Conservation (phyloP, 257 asterid species). For the Lycium ferocissimum region DNA sequence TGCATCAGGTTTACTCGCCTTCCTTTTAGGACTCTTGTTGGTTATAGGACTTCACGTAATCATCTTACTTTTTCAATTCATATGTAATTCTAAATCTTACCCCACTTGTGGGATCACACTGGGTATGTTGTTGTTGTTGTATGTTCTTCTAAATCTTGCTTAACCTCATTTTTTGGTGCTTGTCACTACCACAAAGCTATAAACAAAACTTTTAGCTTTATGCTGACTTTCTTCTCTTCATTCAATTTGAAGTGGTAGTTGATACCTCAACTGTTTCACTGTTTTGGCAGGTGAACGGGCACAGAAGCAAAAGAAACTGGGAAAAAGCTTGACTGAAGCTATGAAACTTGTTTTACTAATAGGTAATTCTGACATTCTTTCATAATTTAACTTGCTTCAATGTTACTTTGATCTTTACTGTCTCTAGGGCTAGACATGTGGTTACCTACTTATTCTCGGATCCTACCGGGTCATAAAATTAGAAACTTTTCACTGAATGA, state of each 20-base stretch:
- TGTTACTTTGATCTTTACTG: neutral
- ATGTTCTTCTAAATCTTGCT: neutral
- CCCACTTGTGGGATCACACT: too few species aligned
- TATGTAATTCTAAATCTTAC: neutral
- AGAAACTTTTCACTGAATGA: neutral
- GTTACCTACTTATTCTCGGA: neutral
- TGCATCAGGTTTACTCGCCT: constrained; percentile 84
- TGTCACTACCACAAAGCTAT: neutral
- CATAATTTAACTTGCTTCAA: constrained; percentile 24
- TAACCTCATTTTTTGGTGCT: neutral
- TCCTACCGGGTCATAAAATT: constrained; percentile 15
- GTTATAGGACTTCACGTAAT: neutral
- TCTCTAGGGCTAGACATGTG: neutral
- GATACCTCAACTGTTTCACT: constrained; percentile 17
- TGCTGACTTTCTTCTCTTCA: constrained; percentile 16
- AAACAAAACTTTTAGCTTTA: neutral
- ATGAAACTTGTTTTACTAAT: constrained; percentile 90
- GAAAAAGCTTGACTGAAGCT: constrained; percentile 75
- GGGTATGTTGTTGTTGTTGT: too few species aligned
- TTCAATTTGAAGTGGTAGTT: constrained; percentile 17
- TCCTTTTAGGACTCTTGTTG: constrained; percentile 38
- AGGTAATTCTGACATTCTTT: constrained; percentile 50
- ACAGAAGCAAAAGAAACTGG: constrained; percentile 64
- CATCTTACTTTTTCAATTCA: constrained; percentile 8
- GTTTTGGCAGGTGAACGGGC: constrained; percentile 57